Percentiles rank a stretch among this genome's conserved stretches.
These are phyloP conservation scores for Naumovozyma baii DNA, from an alignment of 805 yeast species.

Conservation along the genomic window DNA sequence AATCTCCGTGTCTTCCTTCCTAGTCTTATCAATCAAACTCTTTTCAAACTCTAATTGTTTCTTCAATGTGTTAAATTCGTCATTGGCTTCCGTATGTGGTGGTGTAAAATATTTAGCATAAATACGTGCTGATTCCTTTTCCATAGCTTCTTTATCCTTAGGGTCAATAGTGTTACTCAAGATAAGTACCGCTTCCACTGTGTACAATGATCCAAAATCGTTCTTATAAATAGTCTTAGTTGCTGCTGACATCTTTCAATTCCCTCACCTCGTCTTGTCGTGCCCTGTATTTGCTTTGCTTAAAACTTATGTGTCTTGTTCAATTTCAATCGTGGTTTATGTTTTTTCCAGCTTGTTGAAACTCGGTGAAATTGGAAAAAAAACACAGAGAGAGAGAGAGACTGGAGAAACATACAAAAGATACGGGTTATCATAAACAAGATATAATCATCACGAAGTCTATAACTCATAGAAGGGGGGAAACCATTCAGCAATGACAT, in stretches of 20 bases:
- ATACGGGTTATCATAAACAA: no score
- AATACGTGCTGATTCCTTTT: constrained; percentile 33
- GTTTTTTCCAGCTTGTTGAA: no score
- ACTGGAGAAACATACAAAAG: no score
- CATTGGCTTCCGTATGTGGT: constrained; percentile 34
- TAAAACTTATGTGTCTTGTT: no score
- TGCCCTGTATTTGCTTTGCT: neutral
- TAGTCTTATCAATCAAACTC: constrained; percentile 62
- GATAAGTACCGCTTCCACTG: constrained; percentile 71
- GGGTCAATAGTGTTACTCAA: constrained; percentile 46
- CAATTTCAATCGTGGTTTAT: no score
- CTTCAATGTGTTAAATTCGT: constrained; percentile 27
- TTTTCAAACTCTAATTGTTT: constrained; percentile 73
- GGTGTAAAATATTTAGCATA: constrained; percentile 77
- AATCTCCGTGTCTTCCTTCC: constrained; percentile 71
- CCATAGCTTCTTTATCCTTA: neutral
- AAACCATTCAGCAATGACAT: constrained; percentile 16
- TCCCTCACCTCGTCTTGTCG: neutral
- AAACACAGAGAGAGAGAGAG: no score
- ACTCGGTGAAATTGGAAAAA: no score
- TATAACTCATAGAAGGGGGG: no score
- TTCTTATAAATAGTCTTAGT: no score
- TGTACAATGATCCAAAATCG: constrained; percentile 63
- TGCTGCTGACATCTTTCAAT: neutral
- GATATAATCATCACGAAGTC: no score